Evolutionary conservation across 108 stramenopile genomes (phyloP).

Genomic region (Pelagomonas calceolata): DNA sequence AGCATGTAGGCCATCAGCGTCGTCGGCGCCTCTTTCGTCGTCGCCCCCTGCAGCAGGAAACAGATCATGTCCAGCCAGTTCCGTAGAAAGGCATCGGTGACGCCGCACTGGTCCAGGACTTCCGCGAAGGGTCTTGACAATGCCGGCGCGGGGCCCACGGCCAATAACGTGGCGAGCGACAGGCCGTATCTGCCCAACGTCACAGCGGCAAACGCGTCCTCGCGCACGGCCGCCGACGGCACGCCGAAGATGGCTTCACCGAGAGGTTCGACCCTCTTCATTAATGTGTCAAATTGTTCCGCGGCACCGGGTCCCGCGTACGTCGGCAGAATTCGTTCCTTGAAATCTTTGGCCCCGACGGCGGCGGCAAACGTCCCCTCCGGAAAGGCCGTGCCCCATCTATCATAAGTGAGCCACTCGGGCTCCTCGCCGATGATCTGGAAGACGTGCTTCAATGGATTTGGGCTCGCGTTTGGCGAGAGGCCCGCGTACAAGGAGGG

Average conservation of each 20-base stretch:
- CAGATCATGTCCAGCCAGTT: slow-evolving; percentile 77
- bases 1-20: slow-evolving; percentile 89
- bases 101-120: slow-evolving; percentile 41
- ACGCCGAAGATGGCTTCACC: not conserved
- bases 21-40: slow-evolving; percentile 66
- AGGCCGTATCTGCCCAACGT: slow-evolving; percentile 54
- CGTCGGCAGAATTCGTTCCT: not conserved
- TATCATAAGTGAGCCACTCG: slow-evolving; percentile 65
- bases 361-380: slow-evolving; percentile 13
- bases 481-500: slow-evolving; percentile 80
- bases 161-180: slow-evolving; percentile 24
- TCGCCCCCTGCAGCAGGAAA: slow-evolving; percentile 67
- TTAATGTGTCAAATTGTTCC: not conserved
- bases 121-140: not conserved
- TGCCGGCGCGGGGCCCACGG: not conserved
- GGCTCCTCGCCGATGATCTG: slow-evolving; percentile 76
- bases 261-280: not conserved
- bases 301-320: not conserved
- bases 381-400: slow-evolving; percentile 72
- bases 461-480: slow-evolving; percentile 55
- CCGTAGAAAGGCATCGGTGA: slow-evolving; percentile 51
- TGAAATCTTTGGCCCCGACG: not conserved
- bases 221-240: not conserved
- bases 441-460: slow-evolving; percentile 82
- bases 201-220: slow-evolving; percentile 55